phyloP scores from a whole-genome alignment of 192 early-diverging fungal species.

The Coemansia furcata region DNA sequence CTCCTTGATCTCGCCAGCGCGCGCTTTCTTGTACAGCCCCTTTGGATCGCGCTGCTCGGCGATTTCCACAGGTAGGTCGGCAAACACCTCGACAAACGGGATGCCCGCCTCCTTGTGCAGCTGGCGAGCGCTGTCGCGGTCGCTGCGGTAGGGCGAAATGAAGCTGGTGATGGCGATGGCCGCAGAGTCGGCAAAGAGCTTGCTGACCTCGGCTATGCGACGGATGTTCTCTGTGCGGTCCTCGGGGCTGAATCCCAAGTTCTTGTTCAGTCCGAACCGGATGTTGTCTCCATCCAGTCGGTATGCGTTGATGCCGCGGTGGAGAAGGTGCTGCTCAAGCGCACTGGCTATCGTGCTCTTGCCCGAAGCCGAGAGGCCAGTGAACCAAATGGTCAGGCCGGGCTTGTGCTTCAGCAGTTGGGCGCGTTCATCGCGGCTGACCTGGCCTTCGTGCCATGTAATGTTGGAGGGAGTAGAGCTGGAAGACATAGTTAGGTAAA shows the following conservation, averaged over 20 bases:
- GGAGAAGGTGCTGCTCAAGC: slow-evolving; percentile 84
- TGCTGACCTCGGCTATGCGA: slow-evolving; percentile 81
- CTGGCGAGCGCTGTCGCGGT: slow-evolving; percentile 77
- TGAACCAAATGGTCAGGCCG: slow-evolving; percentile 91
- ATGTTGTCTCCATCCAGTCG: slow-evolving; percentile 97
- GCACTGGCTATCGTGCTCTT: slow-evolving; percentile 91
- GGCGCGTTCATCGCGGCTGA: slow-evolving; percentile 73
- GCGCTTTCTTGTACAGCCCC: slow-evolving; percentile 95
- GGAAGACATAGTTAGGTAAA: background rate
- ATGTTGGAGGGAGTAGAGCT: slow-evolving; percentile 71
- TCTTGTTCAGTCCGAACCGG: slow-evolving; percentile 95
- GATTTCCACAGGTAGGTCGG: slow-evolving; percentile 82
- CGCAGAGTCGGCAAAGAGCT: slow-evolving; percentile 89
- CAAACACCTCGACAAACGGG: slow-evolving; percentile 86
- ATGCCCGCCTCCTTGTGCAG: slow-evolving; percentile 73
- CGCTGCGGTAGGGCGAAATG: slow-evolving; percentile 83
- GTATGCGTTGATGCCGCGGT: slow-evolving; percentile 71
- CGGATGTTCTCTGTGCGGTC: slow-evolving; percentile 96
- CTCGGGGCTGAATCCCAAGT: slow-evolving; percentile 85
- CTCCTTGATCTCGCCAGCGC: slow-evolving; percentile 90
- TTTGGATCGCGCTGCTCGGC: slow-evolving; percentile 92
- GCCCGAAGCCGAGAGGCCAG: slow-evolving; percentile 91
- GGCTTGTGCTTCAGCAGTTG: slow-evolving; percentile 57
- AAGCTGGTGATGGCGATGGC: slow-evolving; percentile 83
- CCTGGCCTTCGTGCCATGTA: slow-evolving; percentile 82